phyloP scores from a whole-genome alignment of 2,329 filamentous ascomycete genomes.

The Aphanocladium album region DNA sequence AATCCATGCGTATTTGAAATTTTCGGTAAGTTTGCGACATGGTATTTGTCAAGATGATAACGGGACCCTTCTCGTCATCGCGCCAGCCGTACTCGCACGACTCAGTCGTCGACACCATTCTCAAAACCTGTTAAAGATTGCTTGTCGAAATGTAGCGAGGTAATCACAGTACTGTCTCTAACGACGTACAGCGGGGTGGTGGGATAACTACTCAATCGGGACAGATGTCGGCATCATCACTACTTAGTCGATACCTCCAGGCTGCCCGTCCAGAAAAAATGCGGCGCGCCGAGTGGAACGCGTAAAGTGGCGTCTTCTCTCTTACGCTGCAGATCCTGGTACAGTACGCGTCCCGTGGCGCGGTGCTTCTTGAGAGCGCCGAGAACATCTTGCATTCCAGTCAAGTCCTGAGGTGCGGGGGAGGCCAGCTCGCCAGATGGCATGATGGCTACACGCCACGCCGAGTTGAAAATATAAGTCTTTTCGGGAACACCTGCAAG shows the following conservation, averaged over 20 bases:
- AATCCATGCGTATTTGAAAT: neutral
- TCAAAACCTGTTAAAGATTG: neutral
- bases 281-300: constrained; percentile 20
- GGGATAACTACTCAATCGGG: neutral
- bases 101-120: neutral
- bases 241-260: constrained; percentile 28
- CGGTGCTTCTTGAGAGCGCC: constrained; percentile 37
- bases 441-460: constrained; percentile 47
- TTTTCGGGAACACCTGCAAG: constrained; percentile 43
- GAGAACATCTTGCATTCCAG: constrained; percentile 40
- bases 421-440: constrained; percentile 23
- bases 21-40: neutral
- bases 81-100: neutral
- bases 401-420: constrained; percentile 27
- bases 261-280: constrained; percentile 36
- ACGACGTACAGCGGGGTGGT: neutral
- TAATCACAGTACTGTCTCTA: neutral
- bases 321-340: constrained; percentile 17
- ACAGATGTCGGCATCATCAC: neutral
- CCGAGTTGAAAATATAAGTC: constrained; percentile 43
- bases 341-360: constrained; percentile 25
- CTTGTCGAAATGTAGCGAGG: neutral
- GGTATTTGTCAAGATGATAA: neutral
- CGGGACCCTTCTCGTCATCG: neutral
- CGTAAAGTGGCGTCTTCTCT: constrained; percentile 11